Base-by-base conservation (phyloP, 495 filamentous ascomycete genomes). In the Lichenothelia convexa region DNA sequence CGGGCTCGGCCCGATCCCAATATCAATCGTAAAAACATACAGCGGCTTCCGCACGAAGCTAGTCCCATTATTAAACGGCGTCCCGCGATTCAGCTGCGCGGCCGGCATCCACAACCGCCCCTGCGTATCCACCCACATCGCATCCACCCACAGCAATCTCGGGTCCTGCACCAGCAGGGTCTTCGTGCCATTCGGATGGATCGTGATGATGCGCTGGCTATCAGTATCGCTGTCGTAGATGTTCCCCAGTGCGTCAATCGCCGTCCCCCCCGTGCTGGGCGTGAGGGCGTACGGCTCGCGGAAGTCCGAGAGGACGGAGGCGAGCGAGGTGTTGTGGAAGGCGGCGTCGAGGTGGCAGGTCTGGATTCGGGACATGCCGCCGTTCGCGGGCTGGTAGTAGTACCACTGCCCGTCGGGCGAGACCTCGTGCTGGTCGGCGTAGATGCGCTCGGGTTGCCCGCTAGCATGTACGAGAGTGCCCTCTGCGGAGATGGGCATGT, bases 391-490 rank as follows among this genome's bases (percentile, higher is more conserved):
- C 40, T 53, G 47, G 42, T 48, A 53, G 34, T 55, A 55, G 19
- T 46, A 36, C 8, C 39, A 55, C 4, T 38, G 38, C 4, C 44
- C 50, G 27, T 55, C 45, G n/a, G 47, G 50, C 7, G 41, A 49
- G n/a, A 53, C 47, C 42, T 55, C 52, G 31, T 45, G 48, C 30
- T 55, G 45, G 37, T 55, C 50, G 12, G 48, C 40, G 21, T 41
- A 47, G 22, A 50, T 40, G 30, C 38, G 34, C 13, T 17, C 29
- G 12, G 43, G 36, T 19, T 30, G 21, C 11, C 20, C 41, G 2
- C n/a, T 18, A 18, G 36, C 31, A 21, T 46, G 29, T 4, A 46
- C 16, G 3, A 40, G 23, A 5, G 6, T 34, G 5, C 43, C 43
- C 32, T 46, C 43, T 16, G 43, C 44, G 5, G 44, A 46, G 16